Conservation (phyloP, 768 basidiomycete genomes). For the Kockovaella imperatae region DNA sequence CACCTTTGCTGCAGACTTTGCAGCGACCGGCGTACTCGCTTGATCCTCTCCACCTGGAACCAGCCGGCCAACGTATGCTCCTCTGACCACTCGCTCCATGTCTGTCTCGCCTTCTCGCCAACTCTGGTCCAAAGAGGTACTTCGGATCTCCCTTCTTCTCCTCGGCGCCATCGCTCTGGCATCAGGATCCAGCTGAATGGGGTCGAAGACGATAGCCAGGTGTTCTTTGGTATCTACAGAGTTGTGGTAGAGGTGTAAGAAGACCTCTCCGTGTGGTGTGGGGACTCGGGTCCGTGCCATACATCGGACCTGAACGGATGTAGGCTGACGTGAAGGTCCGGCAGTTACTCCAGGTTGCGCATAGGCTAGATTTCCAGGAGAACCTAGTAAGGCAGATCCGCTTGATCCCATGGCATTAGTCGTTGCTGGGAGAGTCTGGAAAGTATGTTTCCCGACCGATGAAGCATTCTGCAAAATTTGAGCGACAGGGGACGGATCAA, state of each 20-base stretch:
- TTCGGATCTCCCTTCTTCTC: conserved; percentile 62
- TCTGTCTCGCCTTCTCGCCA: conserved; percentile 84
- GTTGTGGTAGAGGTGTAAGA: conserved; percentile 92
- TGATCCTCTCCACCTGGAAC: conserved; percentile 25
- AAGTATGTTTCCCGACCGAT: no score
- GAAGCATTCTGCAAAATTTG: conserved; percentile 28
- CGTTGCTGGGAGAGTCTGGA: no score
- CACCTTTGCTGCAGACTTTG: background rate
- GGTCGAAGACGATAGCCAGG: conserved; percentile 86
- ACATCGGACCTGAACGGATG: conserved; percentile 80
- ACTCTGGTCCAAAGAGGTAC: conserved; percentile 65
- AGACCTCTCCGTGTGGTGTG: conserved; percentile 85
- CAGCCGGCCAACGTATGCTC: conserved; percentile 79
- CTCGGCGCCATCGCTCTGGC: conserved; percentile 19
- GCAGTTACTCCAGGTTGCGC: no score
- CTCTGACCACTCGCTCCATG: conserved; percentile 84
- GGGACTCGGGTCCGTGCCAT: conserved; percentile 97
- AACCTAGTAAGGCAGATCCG: no score
- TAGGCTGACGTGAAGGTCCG: no score
- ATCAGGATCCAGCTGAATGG: conserved; percentile 61
- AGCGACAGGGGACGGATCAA: conserved; percentile 33
- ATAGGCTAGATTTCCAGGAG: background rate
- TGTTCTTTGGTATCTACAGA: conserved; percentile 88
- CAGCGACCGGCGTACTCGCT: conserved; percentile 12
- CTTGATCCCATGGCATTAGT: no score